Conservation (phyloP, 129 eudicot species). For the Flaveria robusta region DNA sequence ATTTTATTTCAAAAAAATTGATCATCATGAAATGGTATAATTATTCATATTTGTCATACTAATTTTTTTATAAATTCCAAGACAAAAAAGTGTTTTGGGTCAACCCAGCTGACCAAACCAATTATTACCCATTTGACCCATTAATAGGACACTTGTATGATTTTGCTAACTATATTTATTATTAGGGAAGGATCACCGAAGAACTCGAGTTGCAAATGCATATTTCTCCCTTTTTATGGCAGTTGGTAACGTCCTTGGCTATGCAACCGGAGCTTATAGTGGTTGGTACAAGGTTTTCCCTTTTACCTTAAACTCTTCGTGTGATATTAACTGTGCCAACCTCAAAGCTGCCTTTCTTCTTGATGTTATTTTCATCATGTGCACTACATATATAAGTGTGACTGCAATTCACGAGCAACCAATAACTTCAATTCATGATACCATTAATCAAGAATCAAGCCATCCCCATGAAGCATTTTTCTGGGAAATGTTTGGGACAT, state of each 20-base stretch:
- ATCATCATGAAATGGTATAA: background rate
- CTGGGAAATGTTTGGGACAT: constrained; percentile 94
- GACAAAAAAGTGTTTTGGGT: background rate
- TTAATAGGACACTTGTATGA: constrained; percentile 2
- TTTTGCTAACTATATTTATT: constrained; percentile 32
- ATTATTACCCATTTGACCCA: background rate
- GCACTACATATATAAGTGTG: constrained; percentile 79
- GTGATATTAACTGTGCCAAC: constrained; percentile 82
- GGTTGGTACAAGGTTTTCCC: constrained; percentile 83
- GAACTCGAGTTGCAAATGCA: constrained; percentile 97
- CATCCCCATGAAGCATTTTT: constrained; percentile 85
- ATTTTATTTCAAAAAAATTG: background rate
- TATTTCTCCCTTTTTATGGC: constrained; percentile 95
- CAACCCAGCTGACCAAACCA: background rate
- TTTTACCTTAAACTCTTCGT: constrained; percentile 70
- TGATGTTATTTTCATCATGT: constrained; percentile 63
- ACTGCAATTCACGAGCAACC: constrained; percentile 79
- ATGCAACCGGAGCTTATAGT: constrained; percentile 90
- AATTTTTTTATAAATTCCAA: background rate
- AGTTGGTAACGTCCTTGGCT: constrained; percentile 89
- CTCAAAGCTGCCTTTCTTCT: constrained; percentile 89
- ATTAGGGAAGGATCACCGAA: constrained; percentile 83
- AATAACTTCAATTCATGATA: constrained; percentile 32
- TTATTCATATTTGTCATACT: background rate
- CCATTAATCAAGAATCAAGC: constrained; percentile 39